These are phyloP conservation scores for Garcileccinum viscosum DNA, from an alignment of 1,284 basidiomycete species.

Conservation along the genomic window DNA sequence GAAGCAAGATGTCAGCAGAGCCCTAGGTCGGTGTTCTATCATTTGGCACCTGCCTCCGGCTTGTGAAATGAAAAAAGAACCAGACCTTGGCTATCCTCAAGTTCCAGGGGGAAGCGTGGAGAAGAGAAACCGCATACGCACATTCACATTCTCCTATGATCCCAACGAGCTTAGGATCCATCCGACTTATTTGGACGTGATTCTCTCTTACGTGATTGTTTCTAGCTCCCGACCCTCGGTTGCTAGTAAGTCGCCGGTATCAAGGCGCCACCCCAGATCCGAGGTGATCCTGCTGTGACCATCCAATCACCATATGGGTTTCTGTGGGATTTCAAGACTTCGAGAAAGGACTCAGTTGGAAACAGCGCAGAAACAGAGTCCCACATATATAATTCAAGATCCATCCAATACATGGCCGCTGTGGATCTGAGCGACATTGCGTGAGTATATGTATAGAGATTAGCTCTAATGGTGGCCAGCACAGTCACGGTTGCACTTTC, in stretches of 20 bases:
- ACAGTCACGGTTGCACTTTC: too few relatives aligned
- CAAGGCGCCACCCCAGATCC: background rate
- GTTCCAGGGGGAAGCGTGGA: background rate
- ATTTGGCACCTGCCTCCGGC: background rate
- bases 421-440: background rate
- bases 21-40: background rate
- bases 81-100: background rate
- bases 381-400: background rate
- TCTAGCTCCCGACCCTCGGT: background rate
- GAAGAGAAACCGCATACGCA: background rate
- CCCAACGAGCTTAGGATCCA: background rate
- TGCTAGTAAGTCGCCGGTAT: too few relatives aligned
- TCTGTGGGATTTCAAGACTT: too few relatives aligned
- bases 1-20: background rate
- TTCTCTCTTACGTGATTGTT: background rate
- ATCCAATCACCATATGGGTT: background rate
- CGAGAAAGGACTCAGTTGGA: background rate
- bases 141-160: background rate
- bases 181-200: background rate
- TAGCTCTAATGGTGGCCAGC: background rate
- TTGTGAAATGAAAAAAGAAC: background rate
- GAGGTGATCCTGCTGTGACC: background rate
- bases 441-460: background rate
- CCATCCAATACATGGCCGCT: background rate
- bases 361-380: background rate